phyloP scores from a whole-genome alignment of 306 rosid species.

The Crataegus laevigata region DNA sequence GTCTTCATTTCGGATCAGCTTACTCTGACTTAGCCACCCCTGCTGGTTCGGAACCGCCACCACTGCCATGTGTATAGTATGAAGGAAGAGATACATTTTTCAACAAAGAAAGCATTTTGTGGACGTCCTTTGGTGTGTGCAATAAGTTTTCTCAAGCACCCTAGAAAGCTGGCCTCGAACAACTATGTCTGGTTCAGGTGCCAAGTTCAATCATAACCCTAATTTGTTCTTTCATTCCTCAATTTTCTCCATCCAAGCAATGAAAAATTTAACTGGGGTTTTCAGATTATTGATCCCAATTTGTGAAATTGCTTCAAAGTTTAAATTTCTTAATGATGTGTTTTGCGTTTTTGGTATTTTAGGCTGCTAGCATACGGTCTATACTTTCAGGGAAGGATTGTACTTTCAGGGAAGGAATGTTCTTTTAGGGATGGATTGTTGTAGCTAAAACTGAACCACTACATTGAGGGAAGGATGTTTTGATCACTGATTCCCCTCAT shows the following conservation, averaged over 20 bases:
- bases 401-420: constrained; percentile 64
- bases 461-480: no score
- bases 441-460: constrained; percentile 68
- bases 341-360: constrained; percentile 21
- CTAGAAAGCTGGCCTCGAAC: constrained; percentile 44
- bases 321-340: not conserved
- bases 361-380: constrained; percentile 80
- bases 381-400: constrained; percentile 70
- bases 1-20: constrained; percentile 21
- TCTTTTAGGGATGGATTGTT: constrained; percentile 73
- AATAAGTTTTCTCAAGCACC: constrained; percentile 66
- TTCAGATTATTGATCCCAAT: not conserved
- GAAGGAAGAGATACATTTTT: constrained; percentile 52
- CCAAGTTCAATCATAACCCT: not conserved
- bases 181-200: constrained; percentile 77
- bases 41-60: constrained; percentile 26
- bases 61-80: constrained; percentile 6
- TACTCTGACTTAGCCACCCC: constrained; percentile 18
- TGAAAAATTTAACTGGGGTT: not conserved
- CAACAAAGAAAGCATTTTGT: constrained; percentile 60
- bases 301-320: not conserved
- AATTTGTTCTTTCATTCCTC: not conserved
- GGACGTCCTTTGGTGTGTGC: constrained; percentile 68
- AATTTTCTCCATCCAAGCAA: not conserved
- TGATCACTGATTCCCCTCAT: no score